Evolutionary conservation across 2,329 filamentous ascomycete species (phyloP).

Genomic region (Zasmidium cellare): DNA sequence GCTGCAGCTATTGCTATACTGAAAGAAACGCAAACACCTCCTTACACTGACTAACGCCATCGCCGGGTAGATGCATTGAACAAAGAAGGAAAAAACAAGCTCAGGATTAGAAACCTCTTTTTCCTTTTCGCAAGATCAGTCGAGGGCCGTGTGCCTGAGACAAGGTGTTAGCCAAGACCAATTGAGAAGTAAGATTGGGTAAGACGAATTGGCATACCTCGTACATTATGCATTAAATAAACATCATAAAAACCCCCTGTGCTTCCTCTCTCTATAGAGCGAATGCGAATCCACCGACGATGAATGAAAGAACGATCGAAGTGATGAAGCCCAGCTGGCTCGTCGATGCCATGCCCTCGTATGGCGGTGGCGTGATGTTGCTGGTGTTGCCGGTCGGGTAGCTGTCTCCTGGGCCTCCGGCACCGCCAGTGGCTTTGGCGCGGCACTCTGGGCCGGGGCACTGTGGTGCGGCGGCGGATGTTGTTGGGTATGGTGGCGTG

Average conservation of each 20-base stretch:
- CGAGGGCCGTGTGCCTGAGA: background rate
- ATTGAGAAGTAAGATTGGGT: background rate
- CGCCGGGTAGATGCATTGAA: background rate
- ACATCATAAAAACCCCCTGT: slow-evolving; percentile 1
- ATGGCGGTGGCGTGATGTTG: slow-evolving; percentile 14
- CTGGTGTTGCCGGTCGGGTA: slow-evolving; percentile 12
- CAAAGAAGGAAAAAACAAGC: background rate
- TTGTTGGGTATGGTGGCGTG: slow-evolving; percentile 20
- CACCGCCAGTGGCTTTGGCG: slow-evolving; percentile 22
- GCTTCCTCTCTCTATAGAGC: slow-evolving; percentile 14
- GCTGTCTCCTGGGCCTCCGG: background rate
- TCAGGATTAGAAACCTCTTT: background rate
- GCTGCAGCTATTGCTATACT: background rate
- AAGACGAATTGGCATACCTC: background rate
- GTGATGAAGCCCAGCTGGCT: slow-evolving; percentile 15
- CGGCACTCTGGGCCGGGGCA: slow-evolving; percentile 30
- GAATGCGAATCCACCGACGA: slow-evolving; percentile 26
- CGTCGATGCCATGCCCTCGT: slow-evolving; percentile 16
- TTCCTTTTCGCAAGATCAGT: background rate
- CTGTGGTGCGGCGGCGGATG: slow-evolving; percentile 12
- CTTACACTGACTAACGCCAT: background rate
- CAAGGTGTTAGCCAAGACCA: background rate
- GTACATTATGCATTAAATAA: slow-evolving; percentile 3
- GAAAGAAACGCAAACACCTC: background rate
- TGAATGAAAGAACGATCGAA: slow-evolving; percentile 10